phyloP scores from a whole-genome alignment of 768 basidiomycete genomes.

The Cubamyces lactineus region DNA sequence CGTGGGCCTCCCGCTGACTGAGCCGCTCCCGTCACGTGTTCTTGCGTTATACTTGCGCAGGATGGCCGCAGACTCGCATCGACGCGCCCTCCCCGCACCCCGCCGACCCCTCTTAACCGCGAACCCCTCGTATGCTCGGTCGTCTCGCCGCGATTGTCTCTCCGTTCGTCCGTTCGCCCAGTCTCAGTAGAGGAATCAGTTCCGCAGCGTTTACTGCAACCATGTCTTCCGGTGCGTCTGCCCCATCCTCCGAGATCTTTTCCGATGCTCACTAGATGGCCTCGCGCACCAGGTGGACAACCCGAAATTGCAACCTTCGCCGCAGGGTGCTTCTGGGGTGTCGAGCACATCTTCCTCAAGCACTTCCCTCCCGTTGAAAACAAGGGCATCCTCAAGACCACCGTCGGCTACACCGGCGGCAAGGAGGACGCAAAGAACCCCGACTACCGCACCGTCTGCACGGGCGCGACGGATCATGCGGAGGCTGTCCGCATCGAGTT shows the following conservation, averaged over 20 bases:
- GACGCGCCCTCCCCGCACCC: neutral
- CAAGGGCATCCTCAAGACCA: conserved; percentile 74
- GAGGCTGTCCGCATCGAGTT: conserved; percentile 89
- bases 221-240: conserved; percentile 25
- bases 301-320: conserved; percentile 53
- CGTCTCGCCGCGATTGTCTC: conserved; percentile 20
- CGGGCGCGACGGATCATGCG: conserved; percentile 83
- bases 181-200: conserved; percentile 13
- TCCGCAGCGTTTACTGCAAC: conserved; percentile 12
- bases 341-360: conserved; percentile 83
- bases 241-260: neutral
- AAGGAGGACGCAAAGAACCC: conserved; percentile 57
- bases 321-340: conserved; percentile 84
- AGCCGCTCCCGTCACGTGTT: conserved; percentile 20
- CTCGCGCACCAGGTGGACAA: conserved; percentile 32
- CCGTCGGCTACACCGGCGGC: conserved; percentile 84
- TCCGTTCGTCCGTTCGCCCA: conserved; percentile 11
- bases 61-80: conserved; percentile 8
- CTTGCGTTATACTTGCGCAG: conserved; percentile 23
- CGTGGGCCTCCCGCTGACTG: conserved; percentile 12
- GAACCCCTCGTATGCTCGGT: conserved; percentile 16
- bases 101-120: neutral
- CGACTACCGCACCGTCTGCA: conserved; percentile 75
- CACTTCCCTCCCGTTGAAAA: conserved; percentile 70
- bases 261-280: neutral